These are phyloP conservation scores for Phytophthora citricola DNA, from an alignment of 352 stramenopile species.

Conservation along the genomic window DNA sequence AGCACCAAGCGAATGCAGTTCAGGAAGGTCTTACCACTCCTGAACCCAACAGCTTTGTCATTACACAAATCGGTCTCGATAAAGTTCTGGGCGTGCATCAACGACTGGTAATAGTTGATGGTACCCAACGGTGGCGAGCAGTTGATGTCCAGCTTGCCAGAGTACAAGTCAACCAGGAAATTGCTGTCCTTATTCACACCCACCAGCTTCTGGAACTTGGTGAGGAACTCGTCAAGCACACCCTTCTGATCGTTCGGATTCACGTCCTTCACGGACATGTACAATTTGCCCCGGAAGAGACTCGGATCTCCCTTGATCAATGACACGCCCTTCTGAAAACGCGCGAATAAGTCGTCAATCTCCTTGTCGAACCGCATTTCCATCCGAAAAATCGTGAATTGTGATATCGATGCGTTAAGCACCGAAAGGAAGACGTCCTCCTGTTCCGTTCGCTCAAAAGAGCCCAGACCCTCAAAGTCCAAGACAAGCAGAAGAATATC, in stretches of 20 bases:
- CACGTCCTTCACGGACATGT: constrained; percentile 84
- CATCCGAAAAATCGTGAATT: constrained; percentile 79
- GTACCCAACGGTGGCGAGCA: constrained; percentile 79
- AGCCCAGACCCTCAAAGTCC: constrained; percentile 82
- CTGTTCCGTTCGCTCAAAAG: constrained; percentile 76
- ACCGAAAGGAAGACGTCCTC: constrained; percentile 81
- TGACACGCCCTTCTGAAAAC: constrained; percentile 71
- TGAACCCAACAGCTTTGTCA: constrained; percentile 38
- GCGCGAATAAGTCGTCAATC: constrained; percentile 69
- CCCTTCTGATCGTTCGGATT: constrained; percentile 71
- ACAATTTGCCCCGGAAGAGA: constrained; percentile 72
- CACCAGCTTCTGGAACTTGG: constrained; percentile 62
- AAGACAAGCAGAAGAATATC: constrained; percentile 71
- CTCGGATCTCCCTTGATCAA: constrained; percentile 67
- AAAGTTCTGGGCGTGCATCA: constrained; percentile 50
- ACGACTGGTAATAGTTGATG: constrained; percentile 57
- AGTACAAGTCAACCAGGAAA: constrained; percentile 73
- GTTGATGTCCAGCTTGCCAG: constrained; percentile 66
- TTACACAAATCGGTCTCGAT: constrained; percentile 30
- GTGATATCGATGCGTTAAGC: constrained; percentile 73
- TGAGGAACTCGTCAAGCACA: constrained; percentile 60
- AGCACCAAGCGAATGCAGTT: constrained; percentile 78
- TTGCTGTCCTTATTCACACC: constrained; percentile 61
- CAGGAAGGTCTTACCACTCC: constrained; percentile 60
- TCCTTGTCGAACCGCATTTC: constrained; percentile 86